Evolutionary conservation across 1,139 yeast species (phyloP), one percentile per base, ranked within the genome.

Genomic region (Blastobotrys petasosporus): DNA sequence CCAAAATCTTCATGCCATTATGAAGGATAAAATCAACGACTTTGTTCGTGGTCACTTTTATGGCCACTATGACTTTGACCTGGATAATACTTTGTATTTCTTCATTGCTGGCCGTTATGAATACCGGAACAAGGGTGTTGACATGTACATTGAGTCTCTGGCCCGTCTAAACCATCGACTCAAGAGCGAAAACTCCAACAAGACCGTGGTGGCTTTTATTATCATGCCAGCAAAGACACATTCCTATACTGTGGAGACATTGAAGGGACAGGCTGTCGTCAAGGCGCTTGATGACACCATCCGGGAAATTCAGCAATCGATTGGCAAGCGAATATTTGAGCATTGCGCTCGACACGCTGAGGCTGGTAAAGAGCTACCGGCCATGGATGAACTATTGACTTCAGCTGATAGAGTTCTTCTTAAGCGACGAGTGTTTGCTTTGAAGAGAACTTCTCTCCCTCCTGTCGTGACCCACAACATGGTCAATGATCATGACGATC

Each of bases 401-500:
- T 85, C 94, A 4, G 82, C 94, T 12, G 98, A 92, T 66, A 75
- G 94, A 56, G 96, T 92, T 40, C 73, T 86, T 53, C 75, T 92
- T 62, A 92, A 92, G 67, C 81, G 97, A 66, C 81, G 97, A 66
- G 94, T 90, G 54, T 84, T 85, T 68, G 97, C 97, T 2, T 76
- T 92, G 60, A 88, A 88, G 68, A 78, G 97, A 60, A 87, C 82
- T 44, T 74, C 86, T 3, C 72, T 88, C 59, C 98, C 98, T 31
- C 96, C 97, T 32, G 86, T 92, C 61, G 97, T 90, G 37, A 92
- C 98, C n/a, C 98, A 92, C 68, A 92, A 92, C 68, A 90, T 92
- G 96, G 77, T 77, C 44, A 96, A 92, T 61, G 97, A 92, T 63
- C 77, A 87, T 15, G 81, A 73, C 47, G 98, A 92, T 67, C 97